These are phyloP conservation scores for Anisodus acutangulus DNA, from an alignment of 257 asterid species.

Conservation along the genomic window DNA sequence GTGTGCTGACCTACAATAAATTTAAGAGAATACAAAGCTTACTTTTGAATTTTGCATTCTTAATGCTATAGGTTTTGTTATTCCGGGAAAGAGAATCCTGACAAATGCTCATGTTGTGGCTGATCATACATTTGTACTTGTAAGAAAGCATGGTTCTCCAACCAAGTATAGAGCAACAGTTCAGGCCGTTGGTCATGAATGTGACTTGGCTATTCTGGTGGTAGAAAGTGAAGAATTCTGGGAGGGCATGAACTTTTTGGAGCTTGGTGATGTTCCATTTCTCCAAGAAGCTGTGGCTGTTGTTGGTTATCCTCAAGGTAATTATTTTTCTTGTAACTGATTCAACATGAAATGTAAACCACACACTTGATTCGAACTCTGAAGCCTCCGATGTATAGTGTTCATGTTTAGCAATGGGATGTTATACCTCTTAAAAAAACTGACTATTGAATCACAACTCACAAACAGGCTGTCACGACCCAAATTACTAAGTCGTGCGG, in stretches of 20 bases:
- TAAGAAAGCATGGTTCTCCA: too few species aligned
- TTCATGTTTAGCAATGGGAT: slow-evolving; percentile 21
- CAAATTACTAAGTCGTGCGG: too few species aligned
- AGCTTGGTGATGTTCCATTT: slow-evolving; percentile 89
- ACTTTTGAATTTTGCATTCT: slow-evolving; percentile 10
- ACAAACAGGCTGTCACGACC: background rate
- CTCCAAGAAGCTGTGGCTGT: slow-evolving; percentile 97
- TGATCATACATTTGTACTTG: too few species aligned
- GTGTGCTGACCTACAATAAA: too few species aligned
- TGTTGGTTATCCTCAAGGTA: slow-evolving; percentile 99
- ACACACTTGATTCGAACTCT: background rate
- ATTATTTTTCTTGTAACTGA: slow-evolving; percentile 25
- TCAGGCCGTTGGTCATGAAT: too few species aligned
- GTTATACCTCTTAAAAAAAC: background rate
- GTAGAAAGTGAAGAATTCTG: slow-evolving; percentile 90
- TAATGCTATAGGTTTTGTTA: slow-evolving; percentile 69
- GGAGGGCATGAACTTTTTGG: slow-evolving; percentile 81
- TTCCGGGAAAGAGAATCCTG: slow-evolving; percentile 77
- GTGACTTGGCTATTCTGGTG: slow-evolving; percentile 36
- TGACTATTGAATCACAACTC: background rate
- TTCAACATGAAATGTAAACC: background rate
- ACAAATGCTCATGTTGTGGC: slow-evolving; percentile 8
- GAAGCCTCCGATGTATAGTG: background rate
- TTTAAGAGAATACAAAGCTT: background rate
- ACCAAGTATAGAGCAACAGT: too few species aligned